Percentiles rank a stretch among this genome's conserved stretches.
Conservation (phyloP, 1,284 basidiomycete genomes). For the Ceratobasidium sp. region DNA sequence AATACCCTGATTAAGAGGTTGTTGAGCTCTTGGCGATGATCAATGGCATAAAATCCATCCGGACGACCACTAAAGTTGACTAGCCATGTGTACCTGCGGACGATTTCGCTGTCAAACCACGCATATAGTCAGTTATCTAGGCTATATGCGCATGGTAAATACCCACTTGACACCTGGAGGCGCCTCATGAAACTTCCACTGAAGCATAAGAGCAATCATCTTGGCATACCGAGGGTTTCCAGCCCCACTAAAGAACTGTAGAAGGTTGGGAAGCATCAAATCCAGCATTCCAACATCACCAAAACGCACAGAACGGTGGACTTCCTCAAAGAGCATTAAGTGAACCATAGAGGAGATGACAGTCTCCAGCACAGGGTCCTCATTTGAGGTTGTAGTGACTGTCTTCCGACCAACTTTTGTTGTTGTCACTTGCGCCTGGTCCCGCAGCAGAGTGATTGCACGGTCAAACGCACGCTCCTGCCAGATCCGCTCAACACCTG, state of each 20-base stretch:
- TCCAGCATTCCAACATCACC: constrained; percentile 1
- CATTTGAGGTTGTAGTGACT: background rate
- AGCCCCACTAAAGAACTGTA: background rate
- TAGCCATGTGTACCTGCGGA: background rate
- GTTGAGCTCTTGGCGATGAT: background rate
- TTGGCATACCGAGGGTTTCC: background rate
- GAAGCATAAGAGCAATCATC: background rate
- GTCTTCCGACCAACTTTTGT: background rate
- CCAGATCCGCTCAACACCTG: background rate
- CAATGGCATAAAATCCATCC: background rate
- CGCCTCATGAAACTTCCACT: background rate
- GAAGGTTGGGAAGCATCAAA: background rate
- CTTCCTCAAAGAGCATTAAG: background rate
- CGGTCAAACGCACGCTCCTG: background rate
- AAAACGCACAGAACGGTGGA: background rate
- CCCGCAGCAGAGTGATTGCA: background rate
- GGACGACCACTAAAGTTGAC: background rate
- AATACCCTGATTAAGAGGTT: background rate
- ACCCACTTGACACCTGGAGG: background rate
- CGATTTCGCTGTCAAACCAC: background rate
- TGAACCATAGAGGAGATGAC: background rate
- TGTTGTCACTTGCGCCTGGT: background rate
- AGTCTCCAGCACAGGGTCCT: background rate
- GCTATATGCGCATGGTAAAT: background rate
- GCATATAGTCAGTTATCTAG: background rate